Evolutionary conservation across 2,329 filamentous ascomycete genomes (phyloP).

Genomic region (Penicillium sp.): DNA sequence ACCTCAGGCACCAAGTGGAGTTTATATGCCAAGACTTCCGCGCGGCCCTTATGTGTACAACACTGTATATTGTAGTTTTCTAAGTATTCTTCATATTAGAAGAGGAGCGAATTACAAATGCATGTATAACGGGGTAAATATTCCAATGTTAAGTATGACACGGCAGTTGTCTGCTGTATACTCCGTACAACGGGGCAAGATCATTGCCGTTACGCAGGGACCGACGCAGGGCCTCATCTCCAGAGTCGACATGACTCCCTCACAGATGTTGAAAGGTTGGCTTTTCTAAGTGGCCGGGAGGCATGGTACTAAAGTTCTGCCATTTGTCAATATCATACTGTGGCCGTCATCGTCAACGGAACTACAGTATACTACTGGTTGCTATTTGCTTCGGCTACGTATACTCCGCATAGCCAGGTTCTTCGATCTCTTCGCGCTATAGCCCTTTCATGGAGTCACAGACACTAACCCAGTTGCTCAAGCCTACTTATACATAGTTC

Average conservation of each 20-base stretch:
- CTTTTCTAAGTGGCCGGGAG: too few relatives aligned
- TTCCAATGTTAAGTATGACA: neutral
- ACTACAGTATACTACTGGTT: neutral
- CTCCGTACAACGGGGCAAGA: too few relatives aligned
- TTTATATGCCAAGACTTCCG: neutral
- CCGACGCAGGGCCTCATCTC: neutral
- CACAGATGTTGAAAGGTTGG: too few relatives aligned
- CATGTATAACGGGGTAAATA: neutral
- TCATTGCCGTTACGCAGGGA: neutral
- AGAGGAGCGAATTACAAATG: neutral
- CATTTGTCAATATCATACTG: neutral
- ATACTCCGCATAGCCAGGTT: neutral
- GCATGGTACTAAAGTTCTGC: neutral
- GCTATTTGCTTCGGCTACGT: neutral
- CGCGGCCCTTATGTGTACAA: neutral
- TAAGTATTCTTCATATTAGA: neutral
- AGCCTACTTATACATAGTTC: neutral
- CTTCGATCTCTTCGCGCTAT: neutral
- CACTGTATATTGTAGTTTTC: neutral
- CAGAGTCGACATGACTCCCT: too few relatives aligned
- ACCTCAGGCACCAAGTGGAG: conserved; percentile 5
- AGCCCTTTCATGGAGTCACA: neutral
- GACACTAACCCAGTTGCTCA: neutral
- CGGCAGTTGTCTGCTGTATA: neutral
- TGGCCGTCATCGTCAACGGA: too few relatives aligned